A percentile compares a stretch with the other conserved stretches of the same genome.
These are phyloP conservation scores for Sporobolomyces pararoseus DNA, from an alignment of 768 basidiomycete species.

Conservation along the genomic window DNA sequence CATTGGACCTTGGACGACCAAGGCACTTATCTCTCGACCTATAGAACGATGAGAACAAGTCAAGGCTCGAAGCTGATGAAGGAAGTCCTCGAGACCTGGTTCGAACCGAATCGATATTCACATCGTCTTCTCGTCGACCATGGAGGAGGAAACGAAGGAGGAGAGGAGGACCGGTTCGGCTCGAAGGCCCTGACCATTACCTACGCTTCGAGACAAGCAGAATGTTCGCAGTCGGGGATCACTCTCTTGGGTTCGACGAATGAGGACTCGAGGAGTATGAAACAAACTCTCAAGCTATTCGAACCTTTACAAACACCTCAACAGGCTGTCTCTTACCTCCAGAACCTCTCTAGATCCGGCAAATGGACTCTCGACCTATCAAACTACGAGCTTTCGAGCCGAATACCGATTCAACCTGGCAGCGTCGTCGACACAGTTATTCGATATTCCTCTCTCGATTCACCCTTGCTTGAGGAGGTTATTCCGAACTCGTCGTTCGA, in stretches of 20 bases:
- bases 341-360: slow-evolving; percentile 31
- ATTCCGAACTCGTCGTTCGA: neutral
- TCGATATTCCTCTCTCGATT: slow-evolving; percentile 28
- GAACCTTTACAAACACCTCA: slow-evolving; percentile 37
- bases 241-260: slow-evolving; percentile 36
- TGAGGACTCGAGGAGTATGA: too few relatives aligned
- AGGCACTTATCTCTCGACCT: slow-evolving; percentile 20
- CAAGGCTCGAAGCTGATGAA: too few relatives aligned
- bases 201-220: too few relatives aligned
- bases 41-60: too few relatives aligned
- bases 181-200: too few relatives aligned
- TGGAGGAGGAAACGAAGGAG: too few relatives aligned
- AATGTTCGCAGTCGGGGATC: slow-evolving; percentile 26
- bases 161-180: too few relatives aligned
- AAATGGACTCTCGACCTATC: slow-evolving; percentile 41
- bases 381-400: slow-evolving; percentile 34
- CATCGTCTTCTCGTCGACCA: too few relatives aligned
- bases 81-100: too few relatives aligned
- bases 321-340: slow-evolving; percentile 26
- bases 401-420: slow-evolving; percentile 30
- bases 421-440: slow-evolving; percentile 31
- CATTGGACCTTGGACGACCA: too few relatives aligned
- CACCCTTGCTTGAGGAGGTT: neutral
- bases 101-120: too few relatives aligned
- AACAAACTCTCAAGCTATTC: too few relatives aligned